These are phyloP conservation scores for Phytopythium mirpurense DNA, from an alignment of 352 stramenopile species.

Conservation along the genomic window DNA sequence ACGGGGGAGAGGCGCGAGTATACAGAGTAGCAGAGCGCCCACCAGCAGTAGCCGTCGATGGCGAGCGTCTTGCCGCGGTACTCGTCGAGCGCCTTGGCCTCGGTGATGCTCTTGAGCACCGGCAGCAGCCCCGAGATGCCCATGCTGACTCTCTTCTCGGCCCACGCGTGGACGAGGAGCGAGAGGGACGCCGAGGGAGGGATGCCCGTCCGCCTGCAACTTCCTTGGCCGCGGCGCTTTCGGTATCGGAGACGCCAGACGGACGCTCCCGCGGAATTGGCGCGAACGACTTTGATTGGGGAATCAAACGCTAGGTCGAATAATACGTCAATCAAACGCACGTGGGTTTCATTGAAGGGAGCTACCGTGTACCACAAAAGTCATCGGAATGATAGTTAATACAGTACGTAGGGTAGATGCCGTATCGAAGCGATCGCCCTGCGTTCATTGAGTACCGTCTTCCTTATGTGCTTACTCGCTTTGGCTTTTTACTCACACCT, in stretches of 20 bases:
- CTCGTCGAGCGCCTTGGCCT: slow-evolving; percentile 40
- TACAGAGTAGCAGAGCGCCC: not conserved
- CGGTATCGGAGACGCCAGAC: not conserved
- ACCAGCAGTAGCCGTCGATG: slow-evolving; percentile 85
- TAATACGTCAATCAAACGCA: no score
- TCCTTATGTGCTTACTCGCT: no score
- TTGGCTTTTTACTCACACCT: no score
- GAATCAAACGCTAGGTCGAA: no score
- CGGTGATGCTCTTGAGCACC: slow-evolving; percentile 75
- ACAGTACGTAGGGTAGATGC: no score
- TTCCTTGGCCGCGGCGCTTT: not conserved
- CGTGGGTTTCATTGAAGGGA: no score
- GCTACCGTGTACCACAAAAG: no score
- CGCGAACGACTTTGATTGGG: no score
- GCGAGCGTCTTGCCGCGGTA: slow-evolving; percentile 65
- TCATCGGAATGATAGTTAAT: no score
- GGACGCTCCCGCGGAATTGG: no score
- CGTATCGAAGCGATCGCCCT: no score
- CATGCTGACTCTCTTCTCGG: slow-evolving; percentile 16
- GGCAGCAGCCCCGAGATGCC: slow-evolving; percentile 54
- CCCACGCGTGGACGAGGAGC: not conserved
- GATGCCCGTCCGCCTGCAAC: not conserved
- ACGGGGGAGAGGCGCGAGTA: not conserved
- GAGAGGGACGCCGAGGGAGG: not conserved
- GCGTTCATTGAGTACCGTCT: no score